Evolutionary conservation across 139 green algal genomes (phyloP), one percentile per base, ranked within the genome.

Genomic region (Chlorella vulgaris): DNA sequence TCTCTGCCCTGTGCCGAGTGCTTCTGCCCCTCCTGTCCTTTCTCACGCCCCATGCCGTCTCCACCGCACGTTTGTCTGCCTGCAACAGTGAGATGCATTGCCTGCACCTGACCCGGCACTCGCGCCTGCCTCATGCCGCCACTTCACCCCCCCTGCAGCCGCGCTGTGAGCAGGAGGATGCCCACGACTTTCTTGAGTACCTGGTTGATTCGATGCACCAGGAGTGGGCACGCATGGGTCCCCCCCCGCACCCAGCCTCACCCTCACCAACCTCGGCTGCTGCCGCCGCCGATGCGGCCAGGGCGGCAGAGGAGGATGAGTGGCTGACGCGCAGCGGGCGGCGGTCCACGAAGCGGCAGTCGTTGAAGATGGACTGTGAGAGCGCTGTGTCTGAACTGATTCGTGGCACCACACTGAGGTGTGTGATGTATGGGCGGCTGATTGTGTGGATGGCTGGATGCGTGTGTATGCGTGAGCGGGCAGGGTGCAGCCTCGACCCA

Each of bases 181-280:
- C 92, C 29, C 88, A 95, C 77, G 93, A 97, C 87, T 97, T 96
- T 78, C 81, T 96, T 4, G 84, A 91, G 65, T 93, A 88, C 77
- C 76, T 97, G 67, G 66, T 96, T 38, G 91, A 96, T 74, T 18
- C 39, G 3, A 87, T 88, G 26, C 92, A 97, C 69, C 81, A 93
- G 83, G 93, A 96, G 86, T 80, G 94, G 69, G 35, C 92, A 31
- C 60, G 61, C 26, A 67, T 83, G 68, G 78, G 10, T 2, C 47
- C 24, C 51, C 7, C 26, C 62, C 28, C 35, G 13, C 29, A 70
- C 28, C 22, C 22, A 4, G 38, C 24, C 24, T 33, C 28, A 8
- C 21, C 50, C 8, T 42, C 74, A 7, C 58, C 74, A 10, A 55
- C 74, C 19, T 55, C 74, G 15, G 74, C 74, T 3, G 74, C 58